Evolutionary conservation across 2,329 filamentous ascomycete genomes (phyloP).

Genomic region (Neofusicoccum sp.): DNA sequence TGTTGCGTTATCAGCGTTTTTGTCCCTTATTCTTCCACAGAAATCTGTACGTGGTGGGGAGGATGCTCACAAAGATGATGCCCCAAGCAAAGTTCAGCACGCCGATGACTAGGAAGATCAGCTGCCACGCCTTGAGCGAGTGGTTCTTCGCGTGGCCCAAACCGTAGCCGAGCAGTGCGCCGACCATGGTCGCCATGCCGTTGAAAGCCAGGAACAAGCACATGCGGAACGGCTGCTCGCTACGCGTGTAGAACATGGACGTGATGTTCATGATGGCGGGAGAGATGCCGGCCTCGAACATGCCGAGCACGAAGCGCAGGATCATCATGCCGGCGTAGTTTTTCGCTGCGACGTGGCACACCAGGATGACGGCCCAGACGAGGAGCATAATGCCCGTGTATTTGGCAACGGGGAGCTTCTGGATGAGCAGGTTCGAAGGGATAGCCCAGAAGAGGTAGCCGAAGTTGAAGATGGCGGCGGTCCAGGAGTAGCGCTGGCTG

Average conservation of each 20-base stretch:
- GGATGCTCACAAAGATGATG: conserved; percentile 31
- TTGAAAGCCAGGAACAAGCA: conserved; percentile 48
- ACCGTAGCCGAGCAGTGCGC: conserved; percentile 39
- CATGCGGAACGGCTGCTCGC: conserved; percentile 48
- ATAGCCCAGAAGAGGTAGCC: conserved; percentile 48
- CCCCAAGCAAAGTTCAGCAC: conserved; percentile 41
- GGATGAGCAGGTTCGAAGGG: conserved; percentile 43
- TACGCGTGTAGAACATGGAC: conserved; percentile 39
- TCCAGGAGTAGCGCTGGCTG: conserved; percentile 44
- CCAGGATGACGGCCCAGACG: conserved; percentile 50
- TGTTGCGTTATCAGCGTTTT: neutral
- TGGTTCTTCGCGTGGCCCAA: conserved; percentile 34
- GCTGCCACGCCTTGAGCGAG: conserved; percentile 37
- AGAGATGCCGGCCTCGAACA: conserved; percentile 40
- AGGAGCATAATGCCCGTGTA: conserved; percentile 43
- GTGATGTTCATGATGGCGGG: conserved; percentile 44
- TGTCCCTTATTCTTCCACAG: neutral
- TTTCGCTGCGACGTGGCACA: conserved; percentile 43
- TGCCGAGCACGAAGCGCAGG: conserved; percentile 39
- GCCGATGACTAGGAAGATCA: conserved; percentile 43
- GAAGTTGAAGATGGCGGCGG: conserved; percentile 49
- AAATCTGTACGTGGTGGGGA: neutral
- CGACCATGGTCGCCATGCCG: conserved; percentile 42
- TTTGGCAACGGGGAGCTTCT: conserved; percentile 39
- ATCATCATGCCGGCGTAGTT: conserved; percentile 40